A percentile compares a stretch with the other conserved stretches of the same genome.
Evolutionary conservation across 331 rosid species (phyloP).

Genomic region (Arachis monticola): DNA sequence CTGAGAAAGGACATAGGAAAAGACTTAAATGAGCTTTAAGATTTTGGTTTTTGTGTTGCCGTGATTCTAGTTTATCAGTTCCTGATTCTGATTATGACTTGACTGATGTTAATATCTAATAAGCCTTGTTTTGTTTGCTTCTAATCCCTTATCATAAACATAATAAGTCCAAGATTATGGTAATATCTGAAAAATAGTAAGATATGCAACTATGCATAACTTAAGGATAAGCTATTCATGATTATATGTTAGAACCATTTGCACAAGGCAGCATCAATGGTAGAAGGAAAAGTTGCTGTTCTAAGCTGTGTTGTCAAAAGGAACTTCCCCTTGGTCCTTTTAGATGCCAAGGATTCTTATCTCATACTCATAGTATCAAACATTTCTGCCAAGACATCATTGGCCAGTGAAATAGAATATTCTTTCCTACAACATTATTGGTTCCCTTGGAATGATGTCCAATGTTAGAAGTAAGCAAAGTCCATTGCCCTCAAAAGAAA

Average conservation of each 20-base stretch:
- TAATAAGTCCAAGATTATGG: neutral
- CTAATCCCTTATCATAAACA: neutral
- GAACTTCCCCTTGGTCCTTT: slow-evolving; percentile 28
- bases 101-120: slow-evolving; percentile 21
- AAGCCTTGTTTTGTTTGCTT: neutral
- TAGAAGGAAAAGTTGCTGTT: slow-evolving; percentile 32
- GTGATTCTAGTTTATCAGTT: slow-evolving; percentile 39
- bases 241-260: slow-evolving; percentile 29
- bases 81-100: slow-evolving; percentile 24
- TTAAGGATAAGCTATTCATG: slow-evolving; percentile 26
- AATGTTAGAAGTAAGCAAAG: slow-evolving; percentile 4
- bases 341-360: slow-evolving; percentile 24
- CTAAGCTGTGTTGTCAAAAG: slow-evolving; percentile 31
- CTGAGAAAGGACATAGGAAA: neutral
- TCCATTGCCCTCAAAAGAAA: slow-evolving; percentile 19
- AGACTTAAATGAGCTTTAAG: slow-evolving; percentile 28
- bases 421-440: slow-evolving; percentile 45
- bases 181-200: slow-evolving; percentile 29
- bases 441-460: slow-evolving; percentile 38
- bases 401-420: slow-evolving; percentile 46
- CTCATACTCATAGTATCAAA: slow-evolving; percentile 35
- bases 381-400: slow-evolving; percentile 34
- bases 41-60: slow-evolving; percentile 18
- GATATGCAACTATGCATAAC: slow-evolving; percentile 14
- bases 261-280: slow-evolving; percentile 26